Conservation (phyloP, 2,329 filamentous ascomycete genomes). For the Dendrostoma leiphaemia region DNA sequence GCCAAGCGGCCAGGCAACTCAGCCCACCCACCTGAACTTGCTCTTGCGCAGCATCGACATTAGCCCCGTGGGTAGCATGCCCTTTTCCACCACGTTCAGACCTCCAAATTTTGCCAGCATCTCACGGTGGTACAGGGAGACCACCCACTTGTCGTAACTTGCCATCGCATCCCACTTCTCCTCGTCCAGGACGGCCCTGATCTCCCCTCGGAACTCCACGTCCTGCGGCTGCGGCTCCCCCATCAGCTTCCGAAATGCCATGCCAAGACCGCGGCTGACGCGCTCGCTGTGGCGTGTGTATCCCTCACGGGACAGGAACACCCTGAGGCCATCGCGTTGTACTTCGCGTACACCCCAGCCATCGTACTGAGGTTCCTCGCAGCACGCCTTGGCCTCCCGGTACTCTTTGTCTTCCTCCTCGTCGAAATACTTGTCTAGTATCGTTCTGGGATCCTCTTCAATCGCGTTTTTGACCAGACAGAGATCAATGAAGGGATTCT, state of each 20-base stretch:
- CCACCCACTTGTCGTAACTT: conserved; percentile 37
- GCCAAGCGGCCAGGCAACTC: too few species aligned
- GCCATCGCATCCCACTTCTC: conserved; percentile 10
- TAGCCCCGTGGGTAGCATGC: conserved; percentile 38
- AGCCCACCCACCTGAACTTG: conserved; percentile 37
- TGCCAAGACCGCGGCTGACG: conserved; percentile 23
- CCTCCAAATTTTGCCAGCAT: conserved; percentile 39
- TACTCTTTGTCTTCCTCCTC: conserved; percentile 35
- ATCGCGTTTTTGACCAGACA: conserved; percentile 26
- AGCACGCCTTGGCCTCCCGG: conserved; percentile 28
- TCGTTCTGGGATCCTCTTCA: conserved; percentile 23
- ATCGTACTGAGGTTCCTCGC: conserved; percentile 26
- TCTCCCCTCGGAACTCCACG: conserved; percentile 24
- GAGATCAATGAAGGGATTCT: conserved; percentile 31
- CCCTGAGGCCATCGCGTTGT: conserved; percentile 20
- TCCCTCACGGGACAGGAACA: conserved; percentile 41
- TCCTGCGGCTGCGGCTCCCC: conserved; percentile 24
- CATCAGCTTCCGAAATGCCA: conserved; percentile 30
- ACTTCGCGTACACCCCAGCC: conserved; percentile 17
- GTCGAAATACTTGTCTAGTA: conserved; percentile 27
- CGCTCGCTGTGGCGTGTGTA: conserved; percentile 34
- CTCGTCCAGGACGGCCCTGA: conserved; percentile 19
- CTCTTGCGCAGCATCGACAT: conserved; percentile 35
- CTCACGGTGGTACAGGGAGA: conserved; percentile 35
- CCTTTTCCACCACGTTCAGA: conserved; percentile 36